Percentiles rank a stretch among this genome's conserved stretches.
These are phyloP conservation scores for Linum lewisii DNA, from an alignment of 345 rosid species.

Conservation along the genomic window DNA sequence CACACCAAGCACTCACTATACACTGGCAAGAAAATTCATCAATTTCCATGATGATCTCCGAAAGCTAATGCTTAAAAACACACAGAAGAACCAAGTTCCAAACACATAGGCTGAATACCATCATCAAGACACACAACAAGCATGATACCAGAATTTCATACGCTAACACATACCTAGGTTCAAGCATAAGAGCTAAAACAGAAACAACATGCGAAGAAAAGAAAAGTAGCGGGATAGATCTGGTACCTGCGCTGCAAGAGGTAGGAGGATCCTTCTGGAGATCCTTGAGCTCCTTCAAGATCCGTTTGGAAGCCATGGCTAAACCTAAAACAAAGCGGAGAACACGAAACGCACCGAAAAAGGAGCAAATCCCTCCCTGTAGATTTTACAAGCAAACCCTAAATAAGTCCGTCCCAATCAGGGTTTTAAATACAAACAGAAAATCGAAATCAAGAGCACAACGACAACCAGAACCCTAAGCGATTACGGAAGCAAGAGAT, in stretches of 20 bases:
- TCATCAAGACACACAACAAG: not conserved
- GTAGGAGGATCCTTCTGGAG: constrained; percentile 6
- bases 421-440: not conserved
- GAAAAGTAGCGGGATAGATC: not conserved
- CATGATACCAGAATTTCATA: not conserved
- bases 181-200: not conserved
- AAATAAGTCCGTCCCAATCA: not conserved
- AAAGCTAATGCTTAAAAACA: not conserved
- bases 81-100: not conserved
- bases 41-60: not conserved
- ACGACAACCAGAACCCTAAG: not conserved
- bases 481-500: not conserved
- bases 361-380: not conserved
- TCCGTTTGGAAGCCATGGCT: constrained; percentile 8
- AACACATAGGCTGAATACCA: not conserved
- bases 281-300: constrained; percentile 8
- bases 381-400: not conserved
- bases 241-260: not conserved
- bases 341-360: not conserved
- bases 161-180: not conserved
- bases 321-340: not conserved
- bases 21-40: not conserved
- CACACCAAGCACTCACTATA: no score
- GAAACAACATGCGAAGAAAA: not conserved
- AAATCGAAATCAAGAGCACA: not conserved